Percentiles rank a stretch among this genome's conserved stretches.
phyloP scores from a whole-genome alignment of 2,329 filamentous ascomycete genomes.

The Cytospora mali region DNA sequence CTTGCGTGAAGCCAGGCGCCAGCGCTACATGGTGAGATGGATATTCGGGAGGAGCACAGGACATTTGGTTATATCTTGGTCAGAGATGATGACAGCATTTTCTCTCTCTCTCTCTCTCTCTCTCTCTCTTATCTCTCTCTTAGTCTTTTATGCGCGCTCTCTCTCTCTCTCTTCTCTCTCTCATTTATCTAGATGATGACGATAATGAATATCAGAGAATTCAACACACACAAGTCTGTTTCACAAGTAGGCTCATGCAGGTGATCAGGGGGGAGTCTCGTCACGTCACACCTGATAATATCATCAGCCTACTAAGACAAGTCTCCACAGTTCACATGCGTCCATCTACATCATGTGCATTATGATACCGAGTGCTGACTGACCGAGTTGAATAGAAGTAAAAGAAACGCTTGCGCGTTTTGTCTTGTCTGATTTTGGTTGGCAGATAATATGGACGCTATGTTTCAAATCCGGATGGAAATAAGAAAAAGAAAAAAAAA shows the following conservation, averaged over 20 bases:
- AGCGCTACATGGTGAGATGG: background rate
- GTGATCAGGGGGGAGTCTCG: background rate
- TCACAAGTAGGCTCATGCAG: background rate
- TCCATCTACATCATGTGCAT: too few species aligned
- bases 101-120: background rate
- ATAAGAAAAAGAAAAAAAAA: background rate
- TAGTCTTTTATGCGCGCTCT: background rate
- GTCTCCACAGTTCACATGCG: background rate
- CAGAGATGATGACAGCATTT: conserved; percentile 5
- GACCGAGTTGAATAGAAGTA: too few species aligned
- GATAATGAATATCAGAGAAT: conserved; percentile 17
- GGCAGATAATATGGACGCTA: background rate
- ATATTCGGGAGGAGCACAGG: conserved; percentile 7
- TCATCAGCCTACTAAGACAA: background rate
- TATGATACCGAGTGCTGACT: background rate
- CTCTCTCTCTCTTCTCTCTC: background rate
- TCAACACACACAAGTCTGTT: background rate
- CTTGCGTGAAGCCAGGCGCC: background rate
- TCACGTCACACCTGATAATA: too few species aligned
- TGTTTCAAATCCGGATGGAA: background rate
- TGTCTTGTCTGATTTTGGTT: background rate
- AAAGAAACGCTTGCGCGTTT: background rate
- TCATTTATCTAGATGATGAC: conserved; percentile 23
- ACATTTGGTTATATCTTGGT: background rate
- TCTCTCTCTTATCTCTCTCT: background rate